Base-by-base conservation (phyloP, 345 rosid genomes). In the Capsella bursapastoris region DNA sequence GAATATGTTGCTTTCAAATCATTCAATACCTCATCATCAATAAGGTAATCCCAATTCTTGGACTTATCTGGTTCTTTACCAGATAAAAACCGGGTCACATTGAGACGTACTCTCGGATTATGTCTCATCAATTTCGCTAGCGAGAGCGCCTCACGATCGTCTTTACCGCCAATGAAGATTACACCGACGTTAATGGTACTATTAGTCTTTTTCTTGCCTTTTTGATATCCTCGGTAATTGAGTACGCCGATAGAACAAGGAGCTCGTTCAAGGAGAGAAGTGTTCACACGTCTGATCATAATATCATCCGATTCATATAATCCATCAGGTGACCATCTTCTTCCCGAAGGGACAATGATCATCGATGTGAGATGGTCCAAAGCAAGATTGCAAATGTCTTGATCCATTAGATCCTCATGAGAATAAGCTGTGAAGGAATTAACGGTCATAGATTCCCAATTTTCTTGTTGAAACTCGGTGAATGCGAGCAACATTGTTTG, bases 121-220 rank as follows among this genome's bases (percentile, higher is more conserved):
- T 57, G 55, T 2, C 84, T 73, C 86, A 89, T 85, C 32, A 86
- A 70, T 57, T 80, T 86, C 4, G 79, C 88, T 3, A 89, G 41
- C 0, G 81, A 57, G 3, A 89, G 14, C 1, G 86, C 92, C 49
- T 88, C 97, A 0, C 84, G 60, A 32, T 91, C 96, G 43, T 91
- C 97, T 13, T 58, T 72, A 0, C 93, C 93, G 0, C 96, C 96
- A 4, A 84, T 63, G 78, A 86, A 91, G 45, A 91, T 60, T 78
- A 88, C 53, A 8, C 78, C 72, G 1, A 79, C 64, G 35, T 61
- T 56, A 28, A 59, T 28, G 11, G 14, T 12, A 22, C 37, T 8
- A 11, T 14, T 7, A 11, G 37, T 7, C 15, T 18, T 56, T 69
- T 64, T 72, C n/a, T n/a, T 65, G 14, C 31, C n/a, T 56, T 38